Evolutionary conservation across 2,329 filamentous ascomycete species (phyloP).

Genomic region (Penicillium expansum): DNA sequence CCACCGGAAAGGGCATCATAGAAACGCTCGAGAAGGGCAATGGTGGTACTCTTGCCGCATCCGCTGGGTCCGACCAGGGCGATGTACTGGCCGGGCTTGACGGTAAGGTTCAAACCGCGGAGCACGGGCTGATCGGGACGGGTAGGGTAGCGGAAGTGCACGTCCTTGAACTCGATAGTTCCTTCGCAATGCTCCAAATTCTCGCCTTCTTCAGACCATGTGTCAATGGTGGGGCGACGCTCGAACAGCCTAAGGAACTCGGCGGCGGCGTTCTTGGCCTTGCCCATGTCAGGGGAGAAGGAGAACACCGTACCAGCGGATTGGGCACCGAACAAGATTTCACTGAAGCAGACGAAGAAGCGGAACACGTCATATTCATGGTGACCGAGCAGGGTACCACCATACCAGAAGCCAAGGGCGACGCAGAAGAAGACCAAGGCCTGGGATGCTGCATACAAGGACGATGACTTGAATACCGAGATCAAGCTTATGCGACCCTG

Average conservation of each 20-base stretch:
- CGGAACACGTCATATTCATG: constrained; percentile 74
- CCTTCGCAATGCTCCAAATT: constrained; percentile 65
- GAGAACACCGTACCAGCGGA: constrained; percentile 87
- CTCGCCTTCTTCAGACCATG: constrained; percentile 70
- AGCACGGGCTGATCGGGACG: constrained; percentile 89
- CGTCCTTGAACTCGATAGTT: constrained; percentile 81
- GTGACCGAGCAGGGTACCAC: constrained; percentile 69
- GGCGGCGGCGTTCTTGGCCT: constrained; percentile 79
- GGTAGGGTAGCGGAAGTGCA: constrained; percentile 92
- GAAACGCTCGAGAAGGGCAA: constrained; percentile 87
- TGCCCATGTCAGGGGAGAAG: constrained; percentile 89
- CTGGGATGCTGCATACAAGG: constrained; percentile 80
- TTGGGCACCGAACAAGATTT: constrained; percentile 87
- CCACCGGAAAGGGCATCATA: constrained; percentile 83
- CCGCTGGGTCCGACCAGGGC: constrained; percentile 92
- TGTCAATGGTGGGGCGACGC: constrained; percentile 75
- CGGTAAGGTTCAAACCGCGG: constrained; percentile 66
- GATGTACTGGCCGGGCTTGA: constrained; percentile 49
- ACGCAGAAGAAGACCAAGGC: constrained; percentile 79
- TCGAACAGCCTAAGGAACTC: constrained; percentile 83
- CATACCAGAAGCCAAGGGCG: constrained; percentile 91
- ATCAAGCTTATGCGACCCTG: constrained; percentile 68
- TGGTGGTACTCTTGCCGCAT: constrained; percentile 91
- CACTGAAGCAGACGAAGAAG: constrained; percentile 88
- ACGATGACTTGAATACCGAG: constrained; percentile 72